phyloP scores from a whole-genome alignment of 2,329 filamentous ascomycete species.

The Fusarium pseudograminearum region DNA sequence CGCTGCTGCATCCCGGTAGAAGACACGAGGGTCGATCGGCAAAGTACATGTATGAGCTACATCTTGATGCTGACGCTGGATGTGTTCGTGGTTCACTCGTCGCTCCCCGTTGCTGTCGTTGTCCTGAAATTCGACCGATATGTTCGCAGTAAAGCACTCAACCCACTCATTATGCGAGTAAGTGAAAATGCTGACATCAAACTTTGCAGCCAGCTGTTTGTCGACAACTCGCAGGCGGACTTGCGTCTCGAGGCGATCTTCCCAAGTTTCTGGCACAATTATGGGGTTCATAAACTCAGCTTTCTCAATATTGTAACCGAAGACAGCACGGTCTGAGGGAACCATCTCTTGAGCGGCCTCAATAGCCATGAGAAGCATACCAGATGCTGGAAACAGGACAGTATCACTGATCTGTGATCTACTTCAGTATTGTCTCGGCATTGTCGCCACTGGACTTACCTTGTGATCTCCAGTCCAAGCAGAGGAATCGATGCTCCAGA shows the following conservation, averaged over 20 bases:
- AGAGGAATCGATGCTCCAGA: constrained; percentile 38
- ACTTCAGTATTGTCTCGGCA: neutral
- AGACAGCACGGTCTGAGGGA: rapidly evolving
- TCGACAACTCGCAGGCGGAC: neutral
- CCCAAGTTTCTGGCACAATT: constrained; percentile 1
- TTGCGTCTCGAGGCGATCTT: constrained; percentile 6
- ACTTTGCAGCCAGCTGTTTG: rapidly evolving
- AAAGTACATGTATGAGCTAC: neutral
- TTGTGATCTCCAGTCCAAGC: constrained; percentile 57
- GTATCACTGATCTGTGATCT: constrained; percentile 1
- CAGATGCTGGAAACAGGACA: constrained; percentile 15
- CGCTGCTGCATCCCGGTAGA: neutral
- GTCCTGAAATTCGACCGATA: neutral
- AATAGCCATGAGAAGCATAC: constrained; percentile 62
- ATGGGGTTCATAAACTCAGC: constrained; percentile 4
- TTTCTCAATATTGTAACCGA: neutral
- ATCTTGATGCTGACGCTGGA: neutral
- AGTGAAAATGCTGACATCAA: neutral
- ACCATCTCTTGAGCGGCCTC: constrained; percentile 50
- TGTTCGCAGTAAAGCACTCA: neutral
- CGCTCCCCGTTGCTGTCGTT: neutral
- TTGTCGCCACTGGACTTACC: constrained; percentile 1
- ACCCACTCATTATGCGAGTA: neutral
- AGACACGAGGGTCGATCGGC: neutral
- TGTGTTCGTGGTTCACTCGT: neutral